phyloP scores from a whole-genome alignment of 176 grass and related monocot species.

The Ananas comosus region DNA sequence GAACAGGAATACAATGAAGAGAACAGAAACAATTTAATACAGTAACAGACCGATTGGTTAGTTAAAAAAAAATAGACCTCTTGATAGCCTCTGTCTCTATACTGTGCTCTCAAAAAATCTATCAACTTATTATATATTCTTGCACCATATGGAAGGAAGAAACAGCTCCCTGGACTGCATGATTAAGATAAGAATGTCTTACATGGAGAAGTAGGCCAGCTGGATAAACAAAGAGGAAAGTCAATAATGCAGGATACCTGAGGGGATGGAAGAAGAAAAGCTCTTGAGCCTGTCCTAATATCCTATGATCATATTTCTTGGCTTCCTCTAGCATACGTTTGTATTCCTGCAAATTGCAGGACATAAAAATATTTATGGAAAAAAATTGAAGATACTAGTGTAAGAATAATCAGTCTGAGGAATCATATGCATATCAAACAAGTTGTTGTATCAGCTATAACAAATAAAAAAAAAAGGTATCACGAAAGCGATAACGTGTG shows the following conservation, averaged over 20 bases:
- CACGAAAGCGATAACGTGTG: too few species aligned
- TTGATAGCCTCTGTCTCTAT: conserved; percentile 81
- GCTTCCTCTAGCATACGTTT: conserved; percentile 73
- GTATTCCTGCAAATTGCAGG: conserved; percentile 66
- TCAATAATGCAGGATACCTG: conserved; percentile 39
- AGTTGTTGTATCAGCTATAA: too few species aligned
- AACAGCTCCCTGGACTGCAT: conserved; percentile 88
- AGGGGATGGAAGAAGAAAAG: conserved; percentile 99
- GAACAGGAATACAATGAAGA: conserved; percentile 12
- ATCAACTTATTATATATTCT: conserved; percentile 98
- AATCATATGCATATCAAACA: too few species aligned
- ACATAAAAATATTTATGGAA: not conserved
- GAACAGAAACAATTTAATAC: conserved; percentile 6
- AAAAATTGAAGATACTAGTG: not conserved
- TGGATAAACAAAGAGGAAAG: conserved; percentile 5
- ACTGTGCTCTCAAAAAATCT: conserved; percentile 72
- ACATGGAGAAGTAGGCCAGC: conserved; percentile 5
- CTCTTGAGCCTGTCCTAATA: conserved; percentile 72
- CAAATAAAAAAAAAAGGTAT: too few species aligned
- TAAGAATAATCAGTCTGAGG: too few species aligned
- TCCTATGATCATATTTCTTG: conserved; percentile 94
- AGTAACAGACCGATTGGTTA: not conserved
- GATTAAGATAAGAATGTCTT: conserved; percentile 18
- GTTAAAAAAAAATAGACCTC: conserved; percentile 50
- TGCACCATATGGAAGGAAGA: conserved; percentile 90